Evolutionary conservation across 78 protist species (phyloP).

Genomic region (Dictyostelium firmibasis): DNA sequence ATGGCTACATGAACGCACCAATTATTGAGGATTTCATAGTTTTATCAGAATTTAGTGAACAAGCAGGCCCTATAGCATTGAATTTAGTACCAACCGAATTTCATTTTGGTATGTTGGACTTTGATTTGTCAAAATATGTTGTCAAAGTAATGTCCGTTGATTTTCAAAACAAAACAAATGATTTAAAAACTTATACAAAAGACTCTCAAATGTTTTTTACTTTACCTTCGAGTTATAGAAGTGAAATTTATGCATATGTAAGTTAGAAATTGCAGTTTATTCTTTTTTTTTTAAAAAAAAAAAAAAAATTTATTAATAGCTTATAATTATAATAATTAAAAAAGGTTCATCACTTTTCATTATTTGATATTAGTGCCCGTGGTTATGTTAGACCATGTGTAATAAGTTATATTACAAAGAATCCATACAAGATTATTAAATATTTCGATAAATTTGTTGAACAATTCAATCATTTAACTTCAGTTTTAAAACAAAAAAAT

Average conservation of each 20-base stretch:
- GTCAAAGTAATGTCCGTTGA: constrained; percentile 85
- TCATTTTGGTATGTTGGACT: constrained; percentile 3
- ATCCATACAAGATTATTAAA: constrained; percentile 61
- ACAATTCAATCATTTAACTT: constrained; percentile 23
- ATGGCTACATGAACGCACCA: not conserved
- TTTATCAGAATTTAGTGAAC: constrained; percentile 83
- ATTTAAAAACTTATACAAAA: constrained; percentile 60
- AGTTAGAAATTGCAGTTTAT: not conserved
- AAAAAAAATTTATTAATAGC: too few species aligned
- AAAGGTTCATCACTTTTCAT: constrained; percentile 83
- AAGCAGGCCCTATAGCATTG: constrained; percentile 78
- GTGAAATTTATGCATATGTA: constrained; percentile 63
- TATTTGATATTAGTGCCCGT: constrained; percentile 80
- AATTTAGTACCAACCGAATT: constrained; percentile 35
- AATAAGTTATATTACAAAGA: constrained; percentile 53
- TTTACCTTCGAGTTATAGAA: not conserved
- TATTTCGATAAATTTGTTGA: constrained; percentile 43
- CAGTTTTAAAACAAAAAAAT: constrained; percentile 23
- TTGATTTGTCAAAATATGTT: constrained; percentile 69
- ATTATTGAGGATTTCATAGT: constrained; percentile 70
- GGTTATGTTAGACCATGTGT: constrained; percentile 84
- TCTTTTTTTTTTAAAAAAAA: too few species aligned
- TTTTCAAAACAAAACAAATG: constrained; percentile 84
- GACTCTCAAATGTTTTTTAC: constrained; percentile 75
- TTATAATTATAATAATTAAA: not conserved